phyloP scores from a whole-genome alignment of 805 yeast species.

The Jamesozyma jinghongensis region DNA sequence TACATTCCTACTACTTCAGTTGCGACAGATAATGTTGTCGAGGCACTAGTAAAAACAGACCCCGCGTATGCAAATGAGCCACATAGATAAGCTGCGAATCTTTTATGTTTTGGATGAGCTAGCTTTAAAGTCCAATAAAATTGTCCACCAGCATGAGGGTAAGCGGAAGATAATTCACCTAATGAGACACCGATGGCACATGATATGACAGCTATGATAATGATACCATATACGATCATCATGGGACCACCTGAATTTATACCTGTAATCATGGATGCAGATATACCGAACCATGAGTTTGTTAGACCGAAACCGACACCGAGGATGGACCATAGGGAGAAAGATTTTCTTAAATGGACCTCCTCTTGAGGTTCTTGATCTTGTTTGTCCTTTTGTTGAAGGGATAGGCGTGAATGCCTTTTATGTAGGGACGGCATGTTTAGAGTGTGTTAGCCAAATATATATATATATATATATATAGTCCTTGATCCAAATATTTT shows the following conservation, averaged over 20 bases:
- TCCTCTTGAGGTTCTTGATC: constrained; percentile 14
- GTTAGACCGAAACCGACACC: constrained; percentile 58
- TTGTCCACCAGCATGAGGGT: constrained; percentile 59
- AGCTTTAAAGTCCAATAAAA: constrained; percentile 51
- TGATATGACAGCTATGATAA: constrained; percentile 43
- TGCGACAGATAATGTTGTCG: constrained; percentile 51
- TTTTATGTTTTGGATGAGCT: constrained; percentile 38
- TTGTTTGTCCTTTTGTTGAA: too few relatives aligned
- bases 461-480: too few relatives aligned
- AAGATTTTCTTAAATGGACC: constrained; percentile 32
- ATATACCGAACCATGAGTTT: constrained; percentile 56
- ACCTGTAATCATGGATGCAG: constrained; percentile 51
- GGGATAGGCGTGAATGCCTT: neutral
- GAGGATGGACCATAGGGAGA: constrained; percentile 41
- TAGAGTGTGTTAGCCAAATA: too few relatives aligned
- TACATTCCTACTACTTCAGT: constrained; percentile 46
- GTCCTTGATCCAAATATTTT: too few relatives aligned
- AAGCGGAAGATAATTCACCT: constrained; percentile 47
- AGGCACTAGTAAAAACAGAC: constrained; percentile 53
- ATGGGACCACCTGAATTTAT: constrained; percentile 53
- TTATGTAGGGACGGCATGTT: neutral
- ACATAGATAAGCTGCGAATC: constrained; percentile 48
- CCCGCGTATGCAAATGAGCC: constrained; percentile 63
- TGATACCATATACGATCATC: constrained; percentile 49
- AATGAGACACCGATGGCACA: constrained; percentile 42